Base-by-base conservation (phyloP, 2,329 filamentous ascomycete genomes). In the Sclerotinia nivalis region DNA sequence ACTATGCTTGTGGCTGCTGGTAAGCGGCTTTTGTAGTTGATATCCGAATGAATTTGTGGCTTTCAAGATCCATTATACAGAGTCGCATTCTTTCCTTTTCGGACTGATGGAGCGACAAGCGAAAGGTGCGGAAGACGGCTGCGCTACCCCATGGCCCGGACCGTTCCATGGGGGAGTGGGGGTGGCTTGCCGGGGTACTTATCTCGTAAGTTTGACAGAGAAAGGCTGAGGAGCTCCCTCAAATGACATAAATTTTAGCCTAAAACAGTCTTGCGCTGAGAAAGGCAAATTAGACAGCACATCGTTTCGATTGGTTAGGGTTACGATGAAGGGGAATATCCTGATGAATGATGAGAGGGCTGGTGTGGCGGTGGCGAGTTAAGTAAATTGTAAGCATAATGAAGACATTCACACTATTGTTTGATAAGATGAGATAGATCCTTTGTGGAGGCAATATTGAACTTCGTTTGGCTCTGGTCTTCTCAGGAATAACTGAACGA, bases 321-420 rank as follows among this genome's bases (percentile, higher is more conserved):
- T 65, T 65, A 40, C 5, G n/a, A 43, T 37, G 34, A 18, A 37
- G 62, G 3, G 52, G 22, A 47, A 43, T 59, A 10, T 25, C 18
- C 6, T 20, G 7, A 49, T 18, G 25, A 34, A 47, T 25, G 59
- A 65, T 50, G 31, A 28, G 31, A 34, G 45, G 47, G 49, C 47
- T 65, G 20, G 34, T 54, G 62, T 65, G 62, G 49, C 62, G n/a
- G 47, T 65, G 49, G 47, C 31, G 37, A 65, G n/a, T 40, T 12
- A 50, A 50, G 43, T 40, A 52, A 28, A 22, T 54, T 20, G 6
- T 54, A 10, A 66, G 1, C 20, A 50, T 49, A 20, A 4, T 43
- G 59, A 62, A 47, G 43, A 18, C 12, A 62, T 62, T 2, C 20
- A 40, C 20, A 55, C 49, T n/a, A 47, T 40, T 31, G 0, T 50